These are phyloP conservation scores for Spergularia marina DNA, from an alignment of 148 eudicot genomes.

Conservation along the genomic window DNA sequence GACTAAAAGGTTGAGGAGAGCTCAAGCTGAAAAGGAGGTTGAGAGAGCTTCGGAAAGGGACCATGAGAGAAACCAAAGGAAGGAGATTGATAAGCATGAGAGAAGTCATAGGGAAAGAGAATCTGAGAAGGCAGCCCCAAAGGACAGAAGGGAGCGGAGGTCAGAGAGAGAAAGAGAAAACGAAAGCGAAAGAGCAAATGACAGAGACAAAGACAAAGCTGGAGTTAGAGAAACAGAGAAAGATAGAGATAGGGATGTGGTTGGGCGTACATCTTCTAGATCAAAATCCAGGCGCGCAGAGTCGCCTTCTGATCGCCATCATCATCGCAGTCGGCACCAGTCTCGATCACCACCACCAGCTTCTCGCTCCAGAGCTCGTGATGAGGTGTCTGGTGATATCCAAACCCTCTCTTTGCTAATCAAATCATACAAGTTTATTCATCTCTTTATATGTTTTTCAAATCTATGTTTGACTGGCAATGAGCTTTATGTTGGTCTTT, in stretches of 20 bases:
- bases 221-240: conserved; percentile 25
- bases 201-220: conserved; percentile 34
- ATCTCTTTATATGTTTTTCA: neutral
- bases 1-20: conserved; percentile 60
- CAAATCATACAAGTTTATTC: neutral
- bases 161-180: conserved; percentile 37
- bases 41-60: conserved; percentile 50
- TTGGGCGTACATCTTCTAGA: conserved; percentile 50
- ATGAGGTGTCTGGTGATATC: conserved; percentile 98
- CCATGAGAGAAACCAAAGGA: conserved; percentile 36
- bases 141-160: conserved; percentile 16
- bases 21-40: conserved; percentile 50
- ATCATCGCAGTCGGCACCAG: conserved; percentile 52
- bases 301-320: conserved; percentile 67
- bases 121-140: conserved; percentile 16
- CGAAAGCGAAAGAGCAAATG: conserved; percentile 28
- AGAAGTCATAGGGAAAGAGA: conserved; percentile 49
- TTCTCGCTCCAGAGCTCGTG: conserved; percentile 51
- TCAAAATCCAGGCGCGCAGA: conserved; percentile 52
- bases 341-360: conserved; percentile 65
- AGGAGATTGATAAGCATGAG: conserved; percentile 40
- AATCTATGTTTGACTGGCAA: neutral
- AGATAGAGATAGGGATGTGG: conserved; percentile 38
- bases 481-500: neutral
- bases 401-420: conserved; percentile 37